These are phyloP conservation scores for Camelina neglecta DNA, from an alignment of 345 rosid genomes.

Conservation along the genomic window DNA sequence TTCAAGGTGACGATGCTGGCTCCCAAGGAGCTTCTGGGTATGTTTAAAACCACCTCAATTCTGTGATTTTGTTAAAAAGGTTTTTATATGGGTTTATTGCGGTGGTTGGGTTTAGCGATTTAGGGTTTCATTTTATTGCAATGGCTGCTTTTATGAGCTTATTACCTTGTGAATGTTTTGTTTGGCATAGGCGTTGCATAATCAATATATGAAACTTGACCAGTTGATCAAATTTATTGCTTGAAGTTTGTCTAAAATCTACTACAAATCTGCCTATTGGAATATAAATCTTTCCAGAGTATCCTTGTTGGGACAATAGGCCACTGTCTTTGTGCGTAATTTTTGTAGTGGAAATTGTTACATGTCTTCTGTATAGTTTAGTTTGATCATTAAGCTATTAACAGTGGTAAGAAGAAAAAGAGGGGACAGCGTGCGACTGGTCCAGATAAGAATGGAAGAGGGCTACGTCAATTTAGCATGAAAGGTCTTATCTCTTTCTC, in stretches of 20 bases:
- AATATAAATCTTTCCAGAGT: background rate
- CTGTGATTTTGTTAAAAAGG: background rate
- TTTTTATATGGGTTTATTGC: background rate
- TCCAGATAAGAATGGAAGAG: slow-evolving; percentile 96
- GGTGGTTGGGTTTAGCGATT: background rate
- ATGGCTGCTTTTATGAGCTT: slow-evolving; percentile 20
- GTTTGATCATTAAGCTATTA: slow-evolving; percentile 29
- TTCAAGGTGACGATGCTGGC: slow-evolving; percentile 92
- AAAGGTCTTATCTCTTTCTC: slow-evolving; percentile 63
- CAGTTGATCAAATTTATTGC: background rate
- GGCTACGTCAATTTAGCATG: slow-evolving; percentile 99
- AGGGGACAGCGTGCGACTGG: slow-evolving; percentile 88
- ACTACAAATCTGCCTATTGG: background rate
- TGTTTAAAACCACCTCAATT: slow-evolving; percentile 28
- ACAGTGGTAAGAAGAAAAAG: slow-evolving; percentile 87
- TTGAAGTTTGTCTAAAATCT: background rate
- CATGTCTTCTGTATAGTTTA: slow-evolving; percentile 3
- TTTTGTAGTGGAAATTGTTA: slow-evolving; percentile 1
- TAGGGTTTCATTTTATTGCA: slow-evolving; percentile 30
- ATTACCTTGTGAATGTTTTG: background rate
- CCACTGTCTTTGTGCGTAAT: background rate
- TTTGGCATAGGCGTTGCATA: slow-evolving; percentile 10
- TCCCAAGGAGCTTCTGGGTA: slow-evolving; percentile 83
- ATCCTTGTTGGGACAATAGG: background rate
- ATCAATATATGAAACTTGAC: background rate